These are phyloP conservation scores for Hypoxylon sp. DNA, from an alignment of 2,329 filamentous ascomycete species.

Conservation along the genomic window DNA sequence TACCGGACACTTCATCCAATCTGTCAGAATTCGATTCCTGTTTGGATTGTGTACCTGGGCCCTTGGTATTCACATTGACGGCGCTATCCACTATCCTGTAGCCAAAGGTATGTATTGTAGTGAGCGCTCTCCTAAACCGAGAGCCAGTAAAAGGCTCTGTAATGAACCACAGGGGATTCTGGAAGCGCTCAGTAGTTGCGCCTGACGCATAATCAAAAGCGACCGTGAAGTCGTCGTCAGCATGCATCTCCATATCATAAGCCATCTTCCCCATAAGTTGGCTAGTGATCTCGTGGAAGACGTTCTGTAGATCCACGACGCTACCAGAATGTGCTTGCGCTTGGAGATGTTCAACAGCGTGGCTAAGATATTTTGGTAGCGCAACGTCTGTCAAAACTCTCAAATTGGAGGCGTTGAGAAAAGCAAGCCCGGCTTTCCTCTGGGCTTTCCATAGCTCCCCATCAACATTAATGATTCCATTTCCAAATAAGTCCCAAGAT, in stretches of 20 bases:
- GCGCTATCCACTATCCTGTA: constrained; percentile 70
- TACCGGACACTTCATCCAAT: constrained; percentile 64
- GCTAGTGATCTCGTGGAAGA: constrained; percentile 75
- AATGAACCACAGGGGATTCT: constrained; percentile 74
- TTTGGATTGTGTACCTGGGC: constrained; percentile 27
- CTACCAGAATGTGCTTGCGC: constrained; percentile 47
- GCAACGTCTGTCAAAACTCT: constrained; percentile 69
- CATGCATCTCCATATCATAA: constrained; percentile 77
- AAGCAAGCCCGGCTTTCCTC: constrained; percentile 72
- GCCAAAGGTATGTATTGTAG: constrained; percentile 69
- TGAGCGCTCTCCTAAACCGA: constrained; percentile 64
- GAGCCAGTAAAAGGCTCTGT: constrained; percentile 69
- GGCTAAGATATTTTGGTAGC: constrained; percentile 67
- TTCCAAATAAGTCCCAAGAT: constrained; percentile 74
- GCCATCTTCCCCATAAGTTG: constrained; percentile 78
- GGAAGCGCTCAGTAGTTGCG: constrained; percentile 72
- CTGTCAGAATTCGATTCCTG: constrained; percentile 45
- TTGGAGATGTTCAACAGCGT: constrained; percentile 60
- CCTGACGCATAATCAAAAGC: constrained; percentile 75
- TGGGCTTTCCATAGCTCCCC: constrained; percentile 75
- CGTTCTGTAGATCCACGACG: constrained; percentile 69
- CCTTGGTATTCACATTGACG: constrained; percentile 57
- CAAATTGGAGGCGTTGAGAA: constrained; percentile 71
- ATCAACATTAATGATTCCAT: constrained; percentile 77
- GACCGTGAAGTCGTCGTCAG: constrained; percentile 70